Conservation (phyloP, 2,329 filamentous ascomycete species). For the Penicillium italicum region DNA sequence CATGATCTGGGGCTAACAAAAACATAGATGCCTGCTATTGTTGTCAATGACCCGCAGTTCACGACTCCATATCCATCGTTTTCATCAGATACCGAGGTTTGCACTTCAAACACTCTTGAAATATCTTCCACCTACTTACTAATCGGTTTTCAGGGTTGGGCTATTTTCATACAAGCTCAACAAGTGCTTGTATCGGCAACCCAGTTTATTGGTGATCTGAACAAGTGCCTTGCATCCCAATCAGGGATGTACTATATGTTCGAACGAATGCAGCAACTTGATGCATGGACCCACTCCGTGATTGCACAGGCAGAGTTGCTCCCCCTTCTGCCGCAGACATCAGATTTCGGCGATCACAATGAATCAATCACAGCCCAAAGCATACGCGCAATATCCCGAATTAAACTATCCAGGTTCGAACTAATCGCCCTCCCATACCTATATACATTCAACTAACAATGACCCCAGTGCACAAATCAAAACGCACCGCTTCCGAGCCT, state of each 20-base stretch:
- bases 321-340: conserved; percentile 21
- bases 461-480: conserved; percentile 44
- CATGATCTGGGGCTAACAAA: conserved; percentile 9
- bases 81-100: conserved; percentile 41
- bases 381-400: conserved; percentile 42
- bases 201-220: conserved; percentile 42
- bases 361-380: conserved; percentile 40
- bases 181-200: conserved; percentile 43
- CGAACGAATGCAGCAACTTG: conserved; percentile 43
- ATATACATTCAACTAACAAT: conserved; percentile 5
- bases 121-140: conserved; percentile 13
- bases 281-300: conserved; percentile 39
- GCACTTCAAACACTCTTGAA: conserved; percentile 1
- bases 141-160: conserved; percentile 38
- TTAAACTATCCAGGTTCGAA: conserved; percentile 43
- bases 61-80: conserved; percentile 43
- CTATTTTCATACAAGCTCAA: conserved; percentile 42
- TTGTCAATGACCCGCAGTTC: conserved; percentile 44
- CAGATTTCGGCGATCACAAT: conserved; percentile 26
- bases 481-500: conserved; percentile 46
- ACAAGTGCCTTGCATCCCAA: conserved; percentile 36
- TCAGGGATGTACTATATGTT: conserved; percentile 38
- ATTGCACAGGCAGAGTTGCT: conserved; percentile 36
- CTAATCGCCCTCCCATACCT: background rate
- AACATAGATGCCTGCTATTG: conserved; percentile 40